Evolutionary conservation across 345 rosid species (phyloP), one percentile per base, ranked within the genome.

Genomic region (Linum trigynum): DNA sequence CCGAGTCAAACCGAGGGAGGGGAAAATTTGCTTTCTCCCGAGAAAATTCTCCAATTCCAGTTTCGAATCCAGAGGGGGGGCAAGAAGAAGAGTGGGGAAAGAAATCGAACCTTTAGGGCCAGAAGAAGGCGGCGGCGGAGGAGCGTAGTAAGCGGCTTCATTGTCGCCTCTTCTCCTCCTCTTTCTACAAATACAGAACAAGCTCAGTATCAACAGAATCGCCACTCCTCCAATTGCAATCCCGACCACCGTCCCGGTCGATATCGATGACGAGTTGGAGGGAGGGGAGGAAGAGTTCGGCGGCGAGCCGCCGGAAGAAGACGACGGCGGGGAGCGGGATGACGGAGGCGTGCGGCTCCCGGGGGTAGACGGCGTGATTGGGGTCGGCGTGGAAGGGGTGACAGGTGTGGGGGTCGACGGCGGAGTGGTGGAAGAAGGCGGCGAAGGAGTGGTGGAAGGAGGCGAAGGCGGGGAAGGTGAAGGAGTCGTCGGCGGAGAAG

Each of bases 171-270:
- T 71, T 36, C 84, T 75, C 68, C 76, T 86, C 82, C 77, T 86
- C 75, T 63, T 80, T 59, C 88, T 83, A 37, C 80, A 79, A 38
- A 89, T 73, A 55, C 80, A 86, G 69, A 86, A 36, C 69, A 86
- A 14, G 71, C 74, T 77, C 16, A 84, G 1, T 36, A 82, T 65
- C 41, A 76, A 60, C 65, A 88, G 75, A 38, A 80, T 0, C 32
- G 58, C 81, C 63, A 86, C 81, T 62, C 90, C 96, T 1, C 76
- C 96, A 11, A 89, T 69, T 17, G 85, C 92, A 16, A 86, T 65
- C 38, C 90, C 96, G 42, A 82, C 92, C 39, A 86, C 85, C 15
- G 84, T 65, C 64, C 85, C 90, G 7, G 87, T 81, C 38, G 90
- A 79, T 42, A 80, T 16, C 23, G 66, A n/a, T n/a, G n/a, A 66